These are phyloP conservation scores for Syncephalastrum contaminatum DNA, from an alignment of 371 early-diverging fungal species.

Conservation along the genomic window DNA sequence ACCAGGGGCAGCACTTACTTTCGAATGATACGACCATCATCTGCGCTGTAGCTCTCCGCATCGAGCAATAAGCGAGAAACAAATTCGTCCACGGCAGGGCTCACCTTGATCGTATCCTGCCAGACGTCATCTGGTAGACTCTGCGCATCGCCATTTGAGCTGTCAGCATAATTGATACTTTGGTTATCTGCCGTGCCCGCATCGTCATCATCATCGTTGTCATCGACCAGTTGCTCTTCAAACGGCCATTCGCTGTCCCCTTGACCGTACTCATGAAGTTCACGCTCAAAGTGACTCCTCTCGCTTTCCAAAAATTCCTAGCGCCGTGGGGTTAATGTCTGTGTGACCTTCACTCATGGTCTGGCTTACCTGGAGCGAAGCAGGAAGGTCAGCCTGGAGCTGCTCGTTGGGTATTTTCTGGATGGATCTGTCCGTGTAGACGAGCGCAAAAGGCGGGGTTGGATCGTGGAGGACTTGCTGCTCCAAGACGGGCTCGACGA, in stretches of 20 bases:
- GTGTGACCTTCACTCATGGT: too few relatives aligned
- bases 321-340: not conserved
- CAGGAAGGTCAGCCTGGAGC: constrained; percentile 19
- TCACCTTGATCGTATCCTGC: too few relatives aligned
- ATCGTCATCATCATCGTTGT: constrained; percentile 20
- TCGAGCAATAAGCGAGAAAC: too few relatives aligned
- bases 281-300: constrained; percentile 22
- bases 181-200: too few relatives aligned
- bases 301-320: constrained; percentile 30
- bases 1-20: constrained; percentile 14
- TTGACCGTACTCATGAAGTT: constrained; percentile 15
- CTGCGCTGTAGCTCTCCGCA: constrained; percentile 2
- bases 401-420: constrained; percentile 13
- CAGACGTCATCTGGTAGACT: too few relatives aligned
- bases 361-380: constrained; percentile 21
- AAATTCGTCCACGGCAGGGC: too few relatives aligned
- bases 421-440: constrained; percentile 27
- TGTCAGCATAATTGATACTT: too few relatives aligned
- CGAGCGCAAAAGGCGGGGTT: constrained; percentile 23
- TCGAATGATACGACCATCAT: constrained; percentile 29
- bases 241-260: not conserved
- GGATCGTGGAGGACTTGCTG: constrained; percentile 30
- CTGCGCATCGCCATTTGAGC: too few relatives aligned
- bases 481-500: constrained; percentile 27
- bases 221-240: constrained; percentile 3